Evolutionary conservation across 345 rosid genomes (phyloP).

Genomic region (Conringia planisiliqua): DNA sequence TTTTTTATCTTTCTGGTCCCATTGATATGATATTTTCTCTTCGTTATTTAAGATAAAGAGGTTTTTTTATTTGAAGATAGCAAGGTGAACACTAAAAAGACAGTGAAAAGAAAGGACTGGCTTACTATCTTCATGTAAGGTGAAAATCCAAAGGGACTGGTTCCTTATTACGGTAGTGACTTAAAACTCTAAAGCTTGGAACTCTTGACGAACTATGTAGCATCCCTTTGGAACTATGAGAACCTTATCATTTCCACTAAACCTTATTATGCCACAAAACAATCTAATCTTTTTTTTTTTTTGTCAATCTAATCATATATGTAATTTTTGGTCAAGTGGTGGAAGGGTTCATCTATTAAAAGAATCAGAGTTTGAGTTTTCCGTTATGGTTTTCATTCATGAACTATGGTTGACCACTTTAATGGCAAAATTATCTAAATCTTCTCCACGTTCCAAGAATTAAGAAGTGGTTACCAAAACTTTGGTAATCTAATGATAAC

Average conservation of each 20-base stretch:
- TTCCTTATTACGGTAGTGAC: neutral
- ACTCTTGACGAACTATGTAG: neutral
- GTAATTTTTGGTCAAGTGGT: neutral
- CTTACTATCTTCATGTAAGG: neutral
- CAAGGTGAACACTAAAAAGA: neutral
- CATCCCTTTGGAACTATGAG: too few relatives aligned
- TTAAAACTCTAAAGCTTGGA: neutral
- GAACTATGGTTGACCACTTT: neutral
- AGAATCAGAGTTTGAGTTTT: neutral
- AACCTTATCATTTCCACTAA: neutral
- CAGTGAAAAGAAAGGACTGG: neutral
- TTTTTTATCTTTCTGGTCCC: slow-evolving; percentile 15
- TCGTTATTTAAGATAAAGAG: neutral
- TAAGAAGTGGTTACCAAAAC: neutral
- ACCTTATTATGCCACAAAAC: neutral
- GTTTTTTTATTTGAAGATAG: neutral
- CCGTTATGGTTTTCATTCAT: neutral
- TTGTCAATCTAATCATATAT: too few relatives aligned
- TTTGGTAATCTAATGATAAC: too few relatives aligned
- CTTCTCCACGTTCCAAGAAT: neutral
- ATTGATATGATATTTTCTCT: slow-evolving; percentile 4
- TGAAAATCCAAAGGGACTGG: neutral
- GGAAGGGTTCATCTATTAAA: neutral
- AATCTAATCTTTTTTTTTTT: too few relatives aligned
- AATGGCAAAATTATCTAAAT: neutral